phyloP scores from a whole-genome alignment of 1,139 yeast species.

The Citeromyces hawaiiensis region DNA sequence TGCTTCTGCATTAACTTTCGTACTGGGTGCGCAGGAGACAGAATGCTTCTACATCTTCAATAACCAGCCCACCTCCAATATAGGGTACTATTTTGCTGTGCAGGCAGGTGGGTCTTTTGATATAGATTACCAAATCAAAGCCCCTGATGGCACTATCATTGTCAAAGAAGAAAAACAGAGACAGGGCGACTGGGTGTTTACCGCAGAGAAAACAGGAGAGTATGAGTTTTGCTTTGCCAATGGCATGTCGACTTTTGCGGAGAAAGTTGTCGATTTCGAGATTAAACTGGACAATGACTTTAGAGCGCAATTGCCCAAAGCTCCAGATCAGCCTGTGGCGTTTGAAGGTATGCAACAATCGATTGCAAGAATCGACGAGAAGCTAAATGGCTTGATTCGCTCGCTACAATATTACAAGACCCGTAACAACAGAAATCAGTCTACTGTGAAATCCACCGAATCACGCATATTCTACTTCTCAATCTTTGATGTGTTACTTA shows the following conservation, averaged over 20 bases:
- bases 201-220: slow-evolving; percentile 64
- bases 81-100: slow-evolving; percentile 83
- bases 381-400: slow-evolving; percentile 51
- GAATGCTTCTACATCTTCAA: slow-evolving; percentile 75
- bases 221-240: slow-evolving; percentile 88
- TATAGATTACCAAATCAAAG: slow-evolving; percentile 62
- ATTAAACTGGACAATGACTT: slow-evolving; percentile 49
- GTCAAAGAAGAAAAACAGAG: slow-evolving; percentile 53
- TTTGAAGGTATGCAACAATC: slow-evolving; percentile 49
- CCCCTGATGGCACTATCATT: slow-evolving; percentile 50
- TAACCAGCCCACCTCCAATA: slow-evolving; percentile 43
- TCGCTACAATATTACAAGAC: slow-evolving; percentile 75
- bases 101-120: slow-evolving; percentile 86
- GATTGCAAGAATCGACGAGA: slow-evolving; percentile 50
- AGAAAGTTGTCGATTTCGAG: slow-evolving; percentile 84
- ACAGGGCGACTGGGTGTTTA: slow-evolving; percentile 76
- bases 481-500: slow-evolving; percentile 63
- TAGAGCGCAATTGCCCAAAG: slow-evolving; percentile 56
- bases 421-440: slow-evolving; percentile 86
- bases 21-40: slow-evolving; percentile 63
- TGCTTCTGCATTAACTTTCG: slow-evolving; percentile 53
- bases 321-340: slow-evolving; percentile 41
- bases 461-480: slow-evolving; percentile 80
- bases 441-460: slow-evolving; percentile 83
- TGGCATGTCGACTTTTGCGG: slow-evolving; percentile 77